Percentiles rank a stretch among this genome's conserved stretches.
Conservation (phyloP, 345 rosid genomes). For the Sisymbrium irio region DNA sequence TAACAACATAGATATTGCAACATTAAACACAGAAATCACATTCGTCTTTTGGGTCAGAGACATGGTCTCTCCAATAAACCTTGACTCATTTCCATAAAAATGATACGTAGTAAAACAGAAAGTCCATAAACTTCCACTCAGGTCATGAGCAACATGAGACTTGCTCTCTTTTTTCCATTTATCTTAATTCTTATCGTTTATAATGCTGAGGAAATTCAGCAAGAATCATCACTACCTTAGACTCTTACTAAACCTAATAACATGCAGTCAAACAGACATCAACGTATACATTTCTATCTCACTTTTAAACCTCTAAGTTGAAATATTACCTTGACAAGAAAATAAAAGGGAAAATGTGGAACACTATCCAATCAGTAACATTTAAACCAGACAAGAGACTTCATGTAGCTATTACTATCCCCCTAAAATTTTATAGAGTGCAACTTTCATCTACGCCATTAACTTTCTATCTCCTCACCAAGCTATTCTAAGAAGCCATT, state of each 20-base stretch:
- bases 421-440: too few relatives aligned
- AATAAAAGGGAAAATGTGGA: too few relatives aligned
- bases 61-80: background rate
- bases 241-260: slow-evolving; percentile 3
- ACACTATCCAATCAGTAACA: too few relatives aligned
- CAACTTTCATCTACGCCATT: too few relatives aligned
- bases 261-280: background rate
- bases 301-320: too few relatives aligned
- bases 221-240: slow-evolving; percentile 29
- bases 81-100: background rate
- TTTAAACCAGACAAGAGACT: too few relatives aligned
- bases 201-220: slow-evolving; percentile 47
- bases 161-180: slow-evolving; percentile 39
- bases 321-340: too few relatives aligned
- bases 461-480: too few relatives aligned
- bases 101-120: background rate
- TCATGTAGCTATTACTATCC: too few relatives aligned
- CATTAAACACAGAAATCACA: background rate
- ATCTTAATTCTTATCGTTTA: slow-evolving; percentile 44
- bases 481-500: too few relatives aligned
- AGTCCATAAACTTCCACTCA: slow-evolving; percentile 34
- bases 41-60: background rate
- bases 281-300: too few relatives aligned
- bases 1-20: background rate
- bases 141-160: slow-evolving; percentile 42